Conservation (phyloP, 2,329 filamentous ascomycete genomes). For the Ophiocordyceps unilateralis region DNA sequence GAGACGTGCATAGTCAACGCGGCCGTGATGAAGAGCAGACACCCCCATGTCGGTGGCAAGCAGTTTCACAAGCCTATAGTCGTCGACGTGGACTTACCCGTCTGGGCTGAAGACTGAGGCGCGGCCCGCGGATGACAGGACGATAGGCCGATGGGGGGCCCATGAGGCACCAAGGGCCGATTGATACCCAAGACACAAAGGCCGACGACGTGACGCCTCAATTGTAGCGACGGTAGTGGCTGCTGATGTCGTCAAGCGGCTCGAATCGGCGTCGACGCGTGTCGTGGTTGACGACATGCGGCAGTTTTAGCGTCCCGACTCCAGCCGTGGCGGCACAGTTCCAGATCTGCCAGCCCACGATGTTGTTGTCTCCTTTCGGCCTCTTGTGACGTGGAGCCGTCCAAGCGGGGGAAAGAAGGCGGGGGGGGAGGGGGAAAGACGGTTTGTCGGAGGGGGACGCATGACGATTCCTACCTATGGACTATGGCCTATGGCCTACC, state of each 20-base stretch:
- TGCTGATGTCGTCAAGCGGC: neutral
- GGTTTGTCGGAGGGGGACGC: too few species aligned
- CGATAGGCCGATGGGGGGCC: neutral
- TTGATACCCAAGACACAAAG: neutral
- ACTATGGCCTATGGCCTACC: too few species aligned
- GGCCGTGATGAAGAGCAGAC: slow-evolving; percentile 52
- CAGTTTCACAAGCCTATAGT: slow-evolving; percentile 64
- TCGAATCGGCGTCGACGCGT: too few species aligned
- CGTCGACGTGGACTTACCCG: slow-evolving; percentile 60
- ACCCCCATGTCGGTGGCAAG: slow-evolving; percentile 44
- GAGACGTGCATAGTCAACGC: slow-evolving; percentile 74
- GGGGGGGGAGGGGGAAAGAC: too few species aligned
- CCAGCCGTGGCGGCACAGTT: too few species aligned
- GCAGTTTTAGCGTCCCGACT: too few species aligned
- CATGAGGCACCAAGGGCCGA: neutral
- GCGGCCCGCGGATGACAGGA: neutral
- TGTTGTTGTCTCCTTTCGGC: too few species aligned
- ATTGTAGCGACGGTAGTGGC: neutral
- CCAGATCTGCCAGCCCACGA: too few species aligned
- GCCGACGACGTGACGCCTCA: neutral
- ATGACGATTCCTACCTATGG: too few species aligned
- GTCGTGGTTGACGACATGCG: too few species aligned
- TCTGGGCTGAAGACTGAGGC: slow-evolving; percentile 13
- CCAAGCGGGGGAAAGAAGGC: too few species aligned
- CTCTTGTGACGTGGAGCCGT: too few species aligned